Evolutionary conservation across 2,329 filamentous ascomycete genomes (phyloP).

Genomic region (Penicillium sp.): DNA sequence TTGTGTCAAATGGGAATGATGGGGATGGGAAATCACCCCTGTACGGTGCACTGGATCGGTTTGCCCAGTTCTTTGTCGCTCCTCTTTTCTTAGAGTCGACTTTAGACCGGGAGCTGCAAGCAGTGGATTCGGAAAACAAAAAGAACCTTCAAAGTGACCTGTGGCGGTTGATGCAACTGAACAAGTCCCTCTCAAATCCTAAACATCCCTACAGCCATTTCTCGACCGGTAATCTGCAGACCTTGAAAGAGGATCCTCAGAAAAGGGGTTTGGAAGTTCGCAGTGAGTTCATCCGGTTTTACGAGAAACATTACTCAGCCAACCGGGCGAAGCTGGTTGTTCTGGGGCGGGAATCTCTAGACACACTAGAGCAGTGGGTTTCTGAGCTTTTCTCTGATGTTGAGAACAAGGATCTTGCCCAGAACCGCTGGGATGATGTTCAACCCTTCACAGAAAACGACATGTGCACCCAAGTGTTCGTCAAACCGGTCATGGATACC

Average conservation of each 20-base stretch:
- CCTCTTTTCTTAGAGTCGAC: conserved; percentile 83
- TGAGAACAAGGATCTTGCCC: conserved; percentile 74
- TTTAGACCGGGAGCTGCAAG: conserved; percentile 79
- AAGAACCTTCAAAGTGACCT: conserved; percentile 91
- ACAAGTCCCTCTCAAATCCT: conserved; percentile 83
- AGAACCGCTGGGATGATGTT: conserved; percentile 65
- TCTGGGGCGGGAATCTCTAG: conserved; percentile 75
- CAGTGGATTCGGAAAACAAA: conserved; percentile 95
- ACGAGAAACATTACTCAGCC: conserved; percentile 84
- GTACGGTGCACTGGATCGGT: conserved; percentile 81
- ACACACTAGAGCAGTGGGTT: conserved; percentile 80
- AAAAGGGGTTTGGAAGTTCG: conserved; percentile 78
- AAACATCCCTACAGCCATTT: conserved; percentile 89
- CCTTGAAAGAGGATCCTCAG: conserved; percentile 78
- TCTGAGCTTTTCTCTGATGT: conserved; percentile 78
- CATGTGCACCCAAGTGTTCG: conserved; percentile 71
- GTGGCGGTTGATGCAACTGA: conserved; percentile 84
- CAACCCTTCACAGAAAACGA: conserved; percentile 60
- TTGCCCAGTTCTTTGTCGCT: conserved; percentile 89
- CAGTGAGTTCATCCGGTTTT: conserved; percentile 89
- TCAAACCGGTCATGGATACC: conserved; percentile 88
- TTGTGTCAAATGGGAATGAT: conserved; percentile 22
- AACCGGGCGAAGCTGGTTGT: conserved; percentile 93
- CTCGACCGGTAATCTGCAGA: conserved; percentile 83
- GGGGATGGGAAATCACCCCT: conserved; percentile 55